A percentile compares a stretch with the other conserved stretches of the same genome.
Evolutionary conservation across 2,329 filamentous ascomycete genomes (phyloP).

Genomic region (Trichoderma harzianum): DNA sequence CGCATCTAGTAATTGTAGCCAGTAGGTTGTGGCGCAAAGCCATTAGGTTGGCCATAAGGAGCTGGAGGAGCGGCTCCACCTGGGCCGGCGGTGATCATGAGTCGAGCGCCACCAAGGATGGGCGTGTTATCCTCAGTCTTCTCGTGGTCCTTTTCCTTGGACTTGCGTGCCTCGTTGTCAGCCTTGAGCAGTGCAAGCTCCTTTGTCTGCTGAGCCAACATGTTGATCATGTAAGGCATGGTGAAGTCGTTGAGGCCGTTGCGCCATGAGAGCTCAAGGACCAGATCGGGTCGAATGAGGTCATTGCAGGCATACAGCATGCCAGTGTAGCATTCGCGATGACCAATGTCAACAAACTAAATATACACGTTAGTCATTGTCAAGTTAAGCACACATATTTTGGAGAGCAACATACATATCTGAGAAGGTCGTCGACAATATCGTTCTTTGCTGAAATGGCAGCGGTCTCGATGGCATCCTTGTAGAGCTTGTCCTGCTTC

Average conservation of each 20-base stretch:
- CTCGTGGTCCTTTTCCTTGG: slow-evolving; percentile 65
- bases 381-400: not conserved
- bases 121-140: slow-evolving; percentile 92
- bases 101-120: slow-evolving; percentile 80
- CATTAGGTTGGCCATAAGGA: slow-evolving; percentile 76
- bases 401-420: slow-evolving; percentile 74
- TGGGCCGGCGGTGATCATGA: slow-evolving; percentile 95
- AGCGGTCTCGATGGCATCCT: slow-evolving; percentile 97
- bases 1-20: slow-evolving; percentile 62
- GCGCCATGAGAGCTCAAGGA: slow-evolving; percentile 97
- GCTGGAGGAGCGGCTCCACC: slow-evolving; percentile 57
- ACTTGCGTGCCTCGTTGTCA: slow-evolving; percentile 93
- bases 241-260: slow-evolving; percentile 92
- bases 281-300: slow-evolving; percentile 85
- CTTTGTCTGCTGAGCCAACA: slow-evolving; percentile 84
- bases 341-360: slow-evolving; percentile 98
- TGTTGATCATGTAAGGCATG: slow-evolving; percentile 99
- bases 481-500: slow-evolving; percentile 99
- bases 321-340: slow-evolving; percentile 98
- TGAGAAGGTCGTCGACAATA: slow-evolving; percentile 90
- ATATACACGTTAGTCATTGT: slow-evolving; percentile 31
- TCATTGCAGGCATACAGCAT: slow-evolving; percentile 99
- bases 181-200: slow-evolving; percentile 83
- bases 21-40: slow-evolving; percentile 84
- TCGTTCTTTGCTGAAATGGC: slow-evolving; percentile 87